A percentile compares a stretch with the other conserved stretches of the same genome.
phyloP scores from a whole-genome alignment of 306 rosid species.

The Vachellia pachyceras region DNA sequence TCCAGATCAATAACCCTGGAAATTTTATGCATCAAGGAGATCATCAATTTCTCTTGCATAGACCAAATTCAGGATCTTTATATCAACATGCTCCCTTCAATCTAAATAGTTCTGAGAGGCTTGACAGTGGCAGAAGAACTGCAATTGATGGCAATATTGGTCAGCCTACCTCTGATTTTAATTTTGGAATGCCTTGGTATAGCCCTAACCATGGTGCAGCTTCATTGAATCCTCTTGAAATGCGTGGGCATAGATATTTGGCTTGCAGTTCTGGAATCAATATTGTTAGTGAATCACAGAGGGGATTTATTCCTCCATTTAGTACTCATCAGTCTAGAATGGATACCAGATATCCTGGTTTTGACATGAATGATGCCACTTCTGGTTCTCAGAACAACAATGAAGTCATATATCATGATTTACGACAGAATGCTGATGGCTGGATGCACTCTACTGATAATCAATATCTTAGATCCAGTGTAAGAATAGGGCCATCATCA shows the following conservation, averaged over 20 bases:
- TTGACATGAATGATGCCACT: conserved; percentile 21
- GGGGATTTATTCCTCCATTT: conserved; percentile 29
- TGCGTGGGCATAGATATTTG: conserved; percentile 37
- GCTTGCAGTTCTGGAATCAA: conserved; percentile 37
- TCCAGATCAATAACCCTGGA: conserved; percentile 36
- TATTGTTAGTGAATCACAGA: conserved; percentile 16
- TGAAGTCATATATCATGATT: conserved; percentile 5
- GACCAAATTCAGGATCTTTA: conserved; percentile 21
- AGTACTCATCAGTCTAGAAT: conserved; percentile 23
- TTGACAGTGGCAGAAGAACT: background rate
- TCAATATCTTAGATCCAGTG: conserved; percentile 19
- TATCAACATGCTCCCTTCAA: conserved; percentile 33
- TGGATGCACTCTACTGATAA: conserved; percentile 2
- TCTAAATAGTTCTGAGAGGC: conserved; percentile 34
- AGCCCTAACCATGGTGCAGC: conserved; percentile 35
- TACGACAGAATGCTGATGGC: conserved; percentile 26
- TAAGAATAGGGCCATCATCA: conserved; percentile 32
- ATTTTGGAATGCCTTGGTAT: conserved; percentile 31
- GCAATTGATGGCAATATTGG: background rate
- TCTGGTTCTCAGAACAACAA: conserved; percentile 40
- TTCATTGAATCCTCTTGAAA: conserved; percentile 37
- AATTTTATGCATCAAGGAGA: conserved; percentile 30
- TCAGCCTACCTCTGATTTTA: conserved; percentile 35
- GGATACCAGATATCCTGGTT: conserved; percentile 27
- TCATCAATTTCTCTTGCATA: background rate